Evolutionary conservation across 768 basidiomycete genomes (phyloP), one percentile per base, ranked within the genome.

Genomic region (Rubroboletus satanas): DNA sequence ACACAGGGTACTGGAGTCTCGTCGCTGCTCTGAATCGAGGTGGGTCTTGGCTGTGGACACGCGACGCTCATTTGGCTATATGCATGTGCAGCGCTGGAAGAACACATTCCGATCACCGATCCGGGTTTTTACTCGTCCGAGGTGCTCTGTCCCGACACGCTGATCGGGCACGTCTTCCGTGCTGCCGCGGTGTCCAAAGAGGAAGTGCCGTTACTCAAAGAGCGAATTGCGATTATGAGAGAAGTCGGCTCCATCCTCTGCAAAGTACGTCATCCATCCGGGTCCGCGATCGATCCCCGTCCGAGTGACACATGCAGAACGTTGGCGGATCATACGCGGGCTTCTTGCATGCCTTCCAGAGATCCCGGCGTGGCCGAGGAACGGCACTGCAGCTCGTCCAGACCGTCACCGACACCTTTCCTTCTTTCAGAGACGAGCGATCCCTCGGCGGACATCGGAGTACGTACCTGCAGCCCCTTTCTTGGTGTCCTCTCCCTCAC

Each of bases 1-100:
- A 83, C 69, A 92, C 88, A 0, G 93, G 93, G 0, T 96, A 96
- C 64, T 92, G 90, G 89, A 88, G 87, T 57, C 74, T 95, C 6
- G 83, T 93, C 9, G 91, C 93, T 32, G 83, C 90, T 2, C 66
- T 94, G n/a, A 83, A 93, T 66, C 75, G 86, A 78, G 92, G 91
- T 90, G 58, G 38, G 74, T 58, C 43, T 36, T 10, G 10, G 14
- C 1, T 1, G 5, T 28, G 28, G 29, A 28, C 46, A 55, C 36
- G 21, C 52, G 55, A 52, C 17, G 28, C 21, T 49, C 14, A 32
- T 37, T 33, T 17, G 45, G 23, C 4, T 5, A 3, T 26, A 26
- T 21, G 21, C 15, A 33, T 12, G 52, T 32, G 33, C 57, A 93
- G 92, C 91, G 31, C 74, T 93, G 35, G 90, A 90, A 60, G 83